Percentiles rank a stretch among this genome's conserved stretches.
These are phyloP conservation scores for Chamaecyparis obtusa DNA, from an alignment of 75 land plant genomes.

Conservation along the genomic window DNA sequence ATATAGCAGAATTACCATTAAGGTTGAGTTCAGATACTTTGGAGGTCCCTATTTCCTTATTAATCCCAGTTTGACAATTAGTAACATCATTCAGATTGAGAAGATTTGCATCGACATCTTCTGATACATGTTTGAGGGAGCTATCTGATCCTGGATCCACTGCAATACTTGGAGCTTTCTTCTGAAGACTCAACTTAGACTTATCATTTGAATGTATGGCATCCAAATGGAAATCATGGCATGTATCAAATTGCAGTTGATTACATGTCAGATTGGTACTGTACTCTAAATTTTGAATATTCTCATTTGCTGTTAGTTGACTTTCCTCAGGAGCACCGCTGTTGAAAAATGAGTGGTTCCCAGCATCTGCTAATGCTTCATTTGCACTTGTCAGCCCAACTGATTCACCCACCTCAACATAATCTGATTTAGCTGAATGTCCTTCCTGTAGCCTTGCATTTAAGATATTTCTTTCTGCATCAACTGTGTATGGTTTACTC, in stretches of 20 bases:
- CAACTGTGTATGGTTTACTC: neutral
- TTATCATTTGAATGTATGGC: neutral
- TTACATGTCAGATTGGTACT: neutral
- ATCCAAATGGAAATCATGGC: slow-evolving; percentile 1
- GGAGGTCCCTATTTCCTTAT: neutral
- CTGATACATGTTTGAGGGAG: neutral
- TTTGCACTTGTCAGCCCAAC: neutral
- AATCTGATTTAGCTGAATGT: neutral
- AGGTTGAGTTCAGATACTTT: neutral
- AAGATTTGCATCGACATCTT: neutral
- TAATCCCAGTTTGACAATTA: neutral
- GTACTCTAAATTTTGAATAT: neutral
- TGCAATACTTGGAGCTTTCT: neutral
- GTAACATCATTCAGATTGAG: neutral
- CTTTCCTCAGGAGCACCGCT: neutral
- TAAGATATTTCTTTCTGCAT: neutral
- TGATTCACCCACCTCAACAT: neutral
- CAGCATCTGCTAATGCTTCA: neutral
- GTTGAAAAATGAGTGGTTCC: neutral
- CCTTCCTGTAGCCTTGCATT: neutral
- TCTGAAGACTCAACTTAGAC: neutral
- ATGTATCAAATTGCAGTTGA: neutral
- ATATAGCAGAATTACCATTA: neutral
- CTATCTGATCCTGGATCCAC: neutral
- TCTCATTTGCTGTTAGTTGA: neutral